A percentile compares a stretch with the other conserved stretches of the same genome.
Evolutionary conservation across 768 basidiomycete genomes (phyloP).

Genomic region (Boletellus ananiceps): DNA sequence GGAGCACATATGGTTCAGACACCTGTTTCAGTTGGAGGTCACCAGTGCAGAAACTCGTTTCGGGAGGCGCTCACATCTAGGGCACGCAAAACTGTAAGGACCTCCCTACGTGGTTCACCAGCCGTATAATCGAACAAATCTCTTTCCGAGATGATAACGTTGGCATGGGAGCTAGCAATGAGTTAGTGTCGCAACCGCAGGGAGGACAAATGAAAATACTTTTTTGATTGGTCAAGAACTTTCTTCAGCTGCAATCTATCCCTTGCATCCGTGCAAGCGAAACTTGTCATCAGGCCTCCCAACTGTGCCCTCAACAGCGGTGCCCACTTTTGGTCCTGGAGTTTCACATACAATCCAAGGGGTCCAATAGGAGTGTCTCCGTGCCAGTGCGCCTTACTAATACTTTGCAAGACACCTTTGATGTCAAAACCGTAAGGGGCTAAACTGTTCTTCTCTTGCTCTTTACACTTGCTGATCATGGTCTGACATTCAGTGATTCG

Average conservation of each 20-base stretch:
- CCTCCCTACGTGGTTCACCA: slow-evolving; percentile 63
- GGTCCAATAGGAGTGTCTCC: slow-evolving; percentile 74
- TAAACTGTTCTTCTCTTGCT: slow-evolving; percentile 53
- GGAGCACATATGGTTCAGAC: slow-evolving; percentile 65
- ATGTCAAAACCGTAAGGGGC: slow-evolving; percentile 62
- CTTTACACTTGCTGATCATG: slow-evolving; percentile 46
- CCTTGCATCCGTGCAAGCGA: slow-evolving; percentile 65
- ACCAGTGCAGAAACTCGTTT: neutral
- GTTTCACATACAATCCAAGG: slow-evolving; percentile 71
- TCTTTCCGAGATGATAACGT: slow-evolving; percentile 60
- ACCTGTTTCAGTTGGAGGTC: slow-evolving; percentile 45
- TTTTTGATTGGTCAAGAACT: slow-evolving; percentile 55
- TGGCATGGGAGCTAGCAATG: slow-evolving; percentile 39
- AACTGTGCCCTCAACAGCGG: slow-evolving; percentile 62
- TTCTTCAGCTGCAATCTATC: slow-evolving; percentile 57
- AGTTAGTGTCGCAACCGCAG: slow-evolving; percentile 7
- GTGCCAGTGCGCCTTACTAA: slow-evolving; percentile 51
- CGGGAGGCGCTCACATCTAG: slow-evolving; percentile 53
- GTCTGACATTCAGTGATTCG: slow-evolving; percentile 44
- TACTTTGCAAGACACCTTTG: slow-evolving; percentile 49
- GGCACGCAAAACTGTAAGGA: slow-evolving; percentile 75
- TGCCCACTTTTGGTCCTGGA: slow-evolving; percentile 66
- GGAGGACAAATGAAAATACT: slow-evolving; percentile 43
- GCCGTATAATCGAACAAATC: slow-evolving; percentile 77
- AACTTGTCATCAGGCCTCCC: slow-evolving; percentile 54